Conservation (phyloP, 2,329 filamentous ascomycete species). For the Fusarium sacchari region DNA sequence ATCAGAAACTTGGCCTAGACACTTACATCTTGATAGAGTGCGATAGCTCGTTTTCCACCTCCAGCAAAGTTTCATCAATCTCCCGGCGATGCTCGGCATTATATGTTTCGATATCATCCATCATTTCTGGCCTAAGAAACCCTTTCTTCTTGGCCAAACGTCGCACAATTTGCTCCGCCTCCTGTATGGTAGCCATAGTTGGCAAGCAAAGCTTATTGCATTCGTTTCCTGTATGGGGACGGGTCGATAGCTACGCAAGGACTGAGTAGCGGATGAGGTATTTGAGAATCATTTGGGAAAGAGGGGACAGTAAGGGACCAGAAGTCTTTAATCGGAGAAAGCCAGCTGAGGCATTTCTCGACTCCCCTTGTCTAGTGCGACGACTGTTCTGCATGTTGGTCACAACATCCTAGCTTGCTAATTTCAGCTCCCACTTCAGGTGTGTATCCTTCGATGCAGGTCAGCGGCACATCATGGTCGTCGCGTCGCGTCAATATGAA, state of each 20-base stretch:
- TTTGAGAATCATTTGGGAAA: background rate
- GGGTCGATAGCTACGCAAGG: background rate
- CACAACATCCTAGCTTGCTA: background rate
- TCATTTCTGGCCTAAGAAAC: background rate
- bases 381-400: background rate
- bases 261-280: background rate
- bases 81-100: rapidly evolving
- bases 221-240: background rate
- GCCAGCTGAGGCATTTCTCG: background rate
- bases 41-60: rapidly evolving
- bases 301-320: background rate
- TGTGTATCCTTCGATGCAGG: background rate
- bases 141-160: background rate
- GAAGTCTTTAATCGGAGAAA: background rate
- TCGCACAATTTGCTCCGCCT: background rate
- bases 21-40: background rate
- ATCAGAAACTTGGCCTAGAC: background rate
- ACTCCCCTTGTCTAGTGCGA: background rate
- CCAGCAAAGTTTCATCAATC: background rate
- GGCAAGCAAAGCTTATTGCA: background rate
- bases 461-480: background rate
- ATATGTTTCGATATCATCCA: background rate
- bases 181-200: background rate
- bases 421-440: background rate
- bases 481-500: background rate